A percentile compares a stretch with the other conserved stretches of the same genome.
phyloP scores from a whole-genome alignment of 2,329 filamentous ascomycete genomes.

The Periconia digitata region DNA sequence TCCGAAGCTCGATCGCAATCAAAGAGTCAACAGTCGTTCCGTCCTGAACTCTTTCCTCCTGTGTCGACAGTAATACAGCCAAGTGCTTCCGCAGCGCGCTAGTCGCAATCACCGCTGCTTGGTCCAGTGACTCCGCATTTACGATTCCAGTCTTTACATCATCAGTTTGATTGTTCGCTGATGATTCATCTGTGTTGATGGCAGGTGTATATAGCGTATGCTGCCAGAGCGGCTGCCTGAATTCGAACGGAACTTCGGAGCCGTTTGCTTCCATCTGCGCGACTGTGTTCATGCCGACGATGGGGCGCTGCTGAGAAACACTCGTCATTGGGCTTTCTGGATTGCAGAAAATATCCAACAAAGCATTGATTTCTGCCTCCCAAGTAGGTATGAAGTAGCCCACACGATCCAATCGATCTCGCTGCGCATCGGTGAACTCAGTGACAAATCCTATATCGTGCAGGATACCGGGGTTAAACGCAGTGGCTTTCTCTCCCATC shows the following conservation, averaged over 20 bases:
- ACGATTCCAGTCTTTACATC: neutral
- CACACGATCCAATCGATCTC: neutral
- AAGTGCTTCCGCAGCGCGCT: neutral
- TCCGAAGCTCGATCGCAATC: neutral
- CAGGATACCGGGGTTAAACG: constrained; percentile 6
- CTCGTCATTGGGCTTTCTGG: neutral
- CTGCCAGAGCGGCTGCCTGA: neutral
- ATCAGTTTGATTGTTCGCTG: neutral
- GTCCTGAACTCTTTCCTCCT: neutral
- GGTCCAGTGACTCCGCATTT: neutral
- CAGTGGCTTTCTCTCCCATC: neutral
- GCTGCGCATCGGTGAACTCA: neutral
- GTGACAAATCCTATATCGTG: constrained; percentile 7
- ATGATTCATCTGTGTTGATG: neutral
- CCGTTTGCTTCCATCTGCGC: neutral
- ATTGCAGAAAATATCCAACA: neutral
- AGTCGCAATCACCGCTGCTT: neutral
- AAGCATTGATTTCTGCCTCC: neutral
- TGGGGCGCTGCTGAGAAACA: neutral
- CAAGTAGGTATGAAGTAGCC: neutral
- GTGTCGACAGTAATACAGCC: neutral
- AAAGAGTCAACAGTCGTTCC: neutral
- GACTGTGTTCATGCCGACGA: neutral
- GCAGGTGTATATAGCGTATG: neutral
- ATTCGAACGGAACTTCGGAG: neutral